A percentile compares a stretch with the other conserved stretches of the same genome.
phyloP scores from a whole-genome alignment of 2,329 filamentous ascomycete genomes.

The Westerdykella aurantiaca region DNA sequence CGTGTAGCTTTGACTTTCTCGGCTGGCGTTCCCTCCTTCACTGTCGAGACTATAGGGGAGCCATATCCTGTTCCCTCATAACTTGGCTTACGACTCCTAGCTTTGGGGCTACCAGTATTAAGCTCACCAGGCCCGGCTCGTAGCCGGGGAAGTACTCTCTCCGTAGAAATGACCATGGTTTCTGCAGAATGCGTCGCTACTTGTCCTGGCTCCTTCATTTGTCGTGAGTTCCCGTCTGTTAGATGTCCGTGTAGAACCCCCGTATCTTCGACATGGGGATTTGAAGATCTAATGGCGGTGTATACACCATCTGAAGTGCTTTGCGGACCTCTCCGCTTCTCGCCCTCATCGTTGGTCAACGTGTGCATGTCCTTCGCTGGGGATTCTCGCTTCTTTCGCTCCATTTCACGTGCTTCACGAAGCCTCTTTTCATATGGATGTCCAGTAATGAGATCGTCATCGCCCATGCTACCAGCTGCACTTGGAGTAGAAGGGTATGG shows the following conservation, averaged over 20 bases:
- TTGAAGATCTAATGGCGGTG: slow-evolving; percentile 11
- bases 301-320: slow-evolving; percentile 12
- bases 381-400: neutral
- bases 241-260: neutral
- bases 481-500: no score
- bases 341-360: neutral
- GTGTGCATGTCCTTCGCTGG: neutral
- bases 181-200: no score
- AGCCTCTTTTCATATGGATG: neutral
- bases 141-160: no score
- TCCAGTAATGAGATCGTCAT: neutral
- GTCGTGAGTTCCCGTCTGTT: neutral
- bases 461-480: neutral
- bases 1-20: neutral
- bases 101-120: neutral
- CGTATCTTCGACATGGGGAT: slow-evolving; percentile 9
- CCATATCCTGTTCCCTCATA: slow-evolving; percentile 21
- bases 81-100: slow-evolving; percentile 14
- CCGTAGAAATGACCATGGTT: no score
- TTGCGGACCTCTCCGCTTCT: neutral
- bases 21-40: neutral
- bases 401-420: neutral
- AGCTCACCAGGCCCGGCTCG: neutral
- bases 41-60: neutral
- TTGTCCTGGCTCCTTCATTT: neutral